phyloP scores from a whole-genome alignment of 176 grass and related monocot species.

The Paspalum notatum region DNA sequence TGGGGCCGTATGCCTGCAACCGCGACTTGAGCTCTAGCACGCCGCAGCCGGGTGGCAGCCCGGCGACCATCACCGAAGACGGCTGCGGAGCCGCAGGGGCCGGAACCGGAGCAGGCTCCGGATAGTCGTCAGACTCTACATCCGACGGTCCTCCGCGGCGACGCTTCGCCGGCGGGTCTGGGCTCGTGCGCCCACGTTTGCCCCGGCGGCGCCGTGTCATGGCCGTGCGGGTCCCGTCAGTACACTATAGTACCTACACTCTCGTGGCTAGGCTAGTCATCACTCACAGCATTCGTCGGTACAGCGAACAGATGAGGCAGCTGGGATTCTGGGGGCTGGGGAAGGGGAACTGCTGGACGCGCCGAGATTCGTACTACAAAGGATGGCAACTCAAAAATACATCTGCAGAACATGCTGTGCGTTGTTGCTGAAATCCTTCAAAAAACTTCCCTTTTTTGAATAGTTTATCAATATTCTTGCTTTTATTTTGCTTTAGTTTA shows the following conservation, averaged over 20 bases:
- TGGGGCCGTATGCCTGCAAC: conserved; percentile 67
- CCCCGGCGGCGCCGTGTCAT: conserved; percentile 48
- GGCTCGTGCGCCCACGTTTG: conserved; percentile 61
- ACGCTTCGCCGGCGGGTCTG: conserved; percentile 46
- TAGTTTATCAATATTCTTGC: no score
- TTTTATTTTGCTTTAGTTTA: not conserved
- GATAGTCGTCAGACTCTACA: conserved; percentile 2
- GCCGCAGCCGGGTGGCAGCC: conserved; percentile 67
- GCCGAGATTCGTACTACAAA: not conserved
- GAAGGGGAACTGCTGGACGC: not conserved
- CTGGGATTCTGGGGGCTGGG: not conserved
- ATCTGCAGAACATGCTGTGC: no score
- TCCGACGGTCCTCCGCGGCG: conserved; percentile 37
- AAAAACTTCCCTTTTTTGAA: no score
- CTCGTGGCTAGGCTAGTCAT: not conserved
- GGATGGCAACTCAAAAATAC: not conserved
- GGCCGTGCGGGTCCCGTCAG: not conserved
- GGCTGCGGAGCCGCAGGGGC: not conserved
- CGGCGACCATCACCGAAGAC: conserved; percentile 60
- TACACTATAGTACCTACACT: no score
- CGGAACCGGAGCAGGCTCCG: not conserved
- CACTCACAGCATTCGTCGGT: no score
- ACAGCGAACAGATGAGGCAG: not conserved
- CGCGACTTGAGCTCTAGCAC: conserved; percentile 91
- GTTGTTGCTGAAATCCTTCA: not conserved